A percentile compares a stretch with the other conserved stretches of the same genome.
Evolutionary conservation across 176 grass and related monocot species (phyloP).

Genomic region (Themeda triandra): DNA sequence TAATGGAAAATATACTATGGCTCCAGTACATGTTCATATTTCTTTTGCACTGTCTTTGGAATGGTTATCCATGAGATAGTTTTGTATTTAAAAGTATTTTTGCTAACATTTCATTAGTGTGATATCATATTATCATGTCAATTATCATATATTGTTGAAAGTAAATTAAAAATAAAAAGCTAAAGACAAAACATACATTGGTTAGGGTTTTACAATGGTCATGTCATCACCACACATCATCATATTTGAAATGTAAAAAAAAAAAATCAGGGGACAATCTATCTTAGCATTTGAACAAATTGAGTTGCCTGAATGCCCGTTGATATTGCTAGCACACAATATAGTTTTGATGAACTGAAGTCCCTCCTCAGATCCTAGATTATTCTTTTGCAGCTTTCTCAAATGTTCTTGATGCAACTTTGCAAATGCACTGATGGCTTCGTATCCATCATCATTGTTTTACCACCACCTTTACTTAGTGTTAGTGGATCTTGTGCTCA

Average conservation of each 20-base stretch:
- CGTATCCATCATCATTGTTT: conserved; percentile 15
- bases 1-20: neutral
- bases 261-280: neutral
- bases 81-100: neutral
- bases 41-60: neutral
- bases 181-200: neutral
- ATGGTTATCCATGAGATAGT: neutral
- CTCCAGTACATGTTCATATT: neutral
- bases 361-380: neutral
- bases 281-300: neutral
- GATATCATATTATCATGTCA: neutral
- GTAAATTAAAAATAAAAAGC: neutral
- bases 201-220: neutral
- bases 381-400: conserved; percentile 3
- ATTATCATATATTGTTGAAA: neutral
- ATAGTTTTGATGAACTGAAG: conserved; percentile 1
- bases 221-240: neutral
- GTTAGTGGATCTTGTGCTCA: neutral
- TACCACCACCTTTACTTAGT: neutral
- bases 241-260: conserved; percentile 1
- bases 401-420: conserved; percentile 2
- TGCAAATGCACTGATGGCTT: neutral
- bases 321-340: neutral
- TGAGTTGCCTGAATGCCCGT: neutral
- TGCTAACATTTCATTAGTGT: conserved; percentile 5